Conservation (phyloP, 345 rosid genomes). For the Camelina hispida region DNA sequence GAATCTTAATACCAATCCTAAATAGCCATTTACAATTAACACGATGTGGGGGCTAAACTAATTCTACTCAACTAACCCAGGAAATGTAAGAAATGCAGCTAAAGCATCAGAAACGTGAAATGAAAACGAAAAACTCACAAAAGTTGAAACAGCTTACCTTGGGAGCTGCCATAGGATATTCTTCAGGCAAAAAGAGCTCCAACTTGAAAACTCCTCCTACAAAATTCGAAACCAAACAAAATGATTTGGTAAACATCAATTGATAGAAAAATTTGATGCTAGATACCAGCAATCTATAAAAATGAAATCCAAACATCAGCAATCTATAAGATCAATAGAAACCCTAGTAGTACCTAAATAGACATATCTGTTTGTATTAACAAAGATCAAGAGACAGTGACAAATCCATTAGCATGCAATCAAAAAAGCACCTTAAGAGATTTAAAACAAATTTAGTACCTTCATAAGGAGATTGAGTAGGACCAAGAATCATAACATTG, state of each 20-base stretch:
- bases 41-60: not conserved
- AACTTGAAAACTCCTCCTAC: constrained; percentile 97
- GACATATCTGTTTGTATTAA: not conserved
- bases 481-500: constrained; percentile 98
- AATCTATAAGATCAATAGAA: not conserved
- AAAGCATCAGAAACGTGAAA: not conserved
- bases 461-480: constrained; percentile 96
- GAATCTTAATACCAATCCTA: not conserved
- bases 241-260: not conserved
- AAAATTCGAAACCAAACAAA: constrained; percentile 17
- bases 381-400: not conserved
- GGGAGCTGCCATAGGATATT: constrained; percentile 99
- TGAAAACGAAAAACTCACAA: not conserved
- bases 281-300: too few relatives aligned
- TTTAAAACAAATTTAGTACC: constrained; percentile 46
- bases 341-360: not conserved
- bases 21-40: not conserved
- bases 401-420: not conserved
- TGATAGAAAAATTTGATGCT: not conserved
- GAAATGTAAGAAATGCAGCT: not conserved
- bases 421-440: not conserved
- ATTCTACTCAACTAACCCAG: not conserved
- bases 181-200: constrained; percentile 99
- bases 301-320: not conserved
- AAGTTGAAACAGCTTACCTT: constrained; percentile 56